These are phyloP conservation scores for Angophora floribunda DNA, from an alignment of 345 rosid genomes.

Conservation along the genomic window DNA sequence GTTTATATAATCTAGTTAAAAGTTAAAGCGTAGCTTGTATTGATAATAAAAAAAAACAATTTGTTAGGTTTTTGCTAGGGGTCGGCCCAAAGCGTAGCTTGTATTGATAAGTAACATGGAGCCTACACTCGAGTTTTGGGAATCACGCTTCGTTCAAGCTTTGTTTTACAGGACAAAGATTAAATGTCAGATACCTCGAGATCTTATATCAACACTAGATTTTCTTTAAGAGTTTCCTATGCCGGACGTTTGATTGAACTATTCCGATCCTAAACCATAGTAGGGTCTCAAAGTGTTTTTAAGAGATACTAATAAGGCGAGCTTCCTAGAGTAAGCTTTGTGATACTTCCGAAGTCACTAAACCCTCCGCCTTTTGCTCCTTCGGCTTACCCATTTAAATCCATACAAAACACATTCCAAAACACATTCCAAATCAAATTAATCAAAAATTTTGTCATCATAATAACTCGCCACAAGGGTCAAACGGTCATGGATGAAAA, in stretches of 20 bases:
- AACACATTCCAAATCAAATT: not conserved
- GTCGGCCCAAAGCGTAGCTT: not conserved
- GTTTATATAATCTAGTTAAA: not conserved
- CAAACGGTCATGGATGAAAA: not conserved
- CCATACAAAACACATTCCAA: not conserved
- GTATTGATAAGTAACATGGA: not conserved
- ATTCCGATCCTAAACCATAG: not conserved
- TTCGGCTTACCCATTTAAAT: not conserved
- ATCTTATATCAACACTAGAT: not conserved
- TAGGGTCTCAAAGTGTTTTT: not conserved
- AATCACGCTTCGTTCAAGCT: not conserved
- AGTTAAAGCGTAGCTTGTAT: not conserved
- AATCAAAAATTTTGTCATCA: not conserved
- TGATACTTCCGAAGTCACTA: not conserved
- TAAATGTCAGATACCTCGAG: rapidly evolving
- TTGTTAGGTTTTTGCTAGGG: not conserved
- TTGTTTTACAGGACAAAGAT: not conserved
- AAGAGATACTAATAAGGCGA: not conserved
- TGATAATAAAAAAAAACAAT: not conserved
- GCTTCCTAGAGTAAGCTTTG: not conserved
- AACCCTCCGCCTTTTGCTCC: not conserved
- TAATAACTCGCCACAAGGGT: not conserved
- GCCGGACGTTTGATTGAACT: not conserved
- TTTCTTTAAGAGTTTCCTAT: not conserved
- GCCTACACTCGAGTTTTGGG: not conserved